Conservation (phyloP, 306 rosid species). For the Ziziphus jujuba region DNA sequence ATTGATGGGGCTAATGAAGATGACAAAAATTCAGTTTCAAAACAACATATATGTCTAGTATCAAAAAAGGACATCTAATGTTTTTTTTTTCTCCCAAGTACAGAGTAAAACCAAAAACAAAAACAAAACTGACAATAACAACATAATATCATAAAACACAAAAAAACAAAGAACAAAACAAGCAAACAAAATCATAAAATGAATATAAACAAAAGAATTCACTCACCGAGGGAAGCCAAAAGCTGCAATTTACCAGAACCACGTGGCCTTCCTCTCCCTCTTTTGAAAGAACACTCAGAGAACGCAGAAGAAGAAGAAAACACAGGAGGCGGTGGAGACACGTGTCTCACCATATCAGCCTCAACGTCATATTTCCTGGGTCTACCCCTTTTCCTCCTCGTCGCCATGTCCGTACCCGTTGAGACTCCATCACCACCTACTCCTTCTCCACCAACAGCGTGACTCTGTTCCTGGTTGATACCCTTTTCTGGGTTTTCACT, state of each 20-base stretch:
- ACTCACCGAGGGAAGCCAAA: slow-evolving; percentile 37
- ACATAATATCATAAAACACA: not conserved
- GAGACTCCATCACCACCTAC: not conserved
- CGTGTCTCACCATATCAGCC: not conserved
- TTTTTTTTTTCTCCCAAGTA: too few species aligned
- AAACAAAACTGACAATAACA: not conserved
- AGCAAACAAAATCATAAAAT: not conserved
- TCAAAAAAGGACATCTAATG: too few species aligned
- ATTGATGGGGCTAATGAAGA: too few species aligned
- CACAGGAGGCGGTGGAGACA: not conserved
- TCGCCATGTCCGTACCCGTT: not conserved
- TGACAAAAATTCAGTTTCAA: too few species aligned
- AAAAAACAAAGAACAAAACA: not conserved
- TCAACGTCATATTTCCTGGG: slow-evolving; percentile 34
- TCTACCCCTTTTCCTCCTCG: slow-evolving; percentile 47
- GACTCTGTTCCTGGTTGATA: not conserved
- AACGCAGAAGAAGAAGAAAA: not conserved
- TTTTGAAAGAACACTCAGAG: not conserved
- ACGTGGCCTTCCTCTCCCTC: slow-evolving; percentile 57
- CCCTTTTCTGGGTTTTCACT: not conserved
- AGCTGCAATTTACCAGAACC: slow-evolving; percentile 52
- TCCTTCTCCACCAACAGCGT: not conserved
- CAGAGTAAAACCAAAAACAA: not conserved
- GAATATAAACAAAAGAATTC: not conserved
- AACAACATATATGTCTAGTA: too few species aligned